A percentile compares a stretch with the other conserved stretches of the same genome.
phyloP scores from a whole-genome alignment of 345 rosid species.

The Gossypium stocksii region DNA sequence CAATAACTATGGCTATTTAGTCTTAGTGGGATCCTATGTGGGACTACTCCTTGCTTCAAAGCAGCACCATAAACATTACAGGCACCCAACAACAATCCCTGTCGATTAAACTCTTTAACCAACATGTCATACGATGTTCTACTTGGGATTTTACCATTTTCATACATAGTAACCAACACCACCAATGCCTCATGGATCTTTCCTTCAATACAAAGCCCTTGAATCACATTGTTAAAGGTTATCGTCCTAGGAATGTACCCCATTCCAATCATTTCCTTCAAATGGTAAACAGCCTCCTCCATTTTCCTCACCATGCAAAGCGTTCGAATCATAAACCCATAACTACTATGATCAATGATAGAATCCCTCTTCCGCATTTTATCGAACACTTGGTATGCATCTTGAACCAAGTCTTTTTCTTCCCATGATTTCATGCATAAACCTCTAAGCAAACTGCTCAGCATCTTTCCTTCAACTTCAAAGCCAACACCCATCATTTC shows the following conservation, averaged over 20 bases:
- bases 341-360: conserved; percentile 20
- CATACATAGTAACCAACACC: conserved; percentile 35
- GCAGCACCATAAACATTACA: conserved; percentile 46
- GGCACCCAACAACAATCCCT: conserved; percentile 28
- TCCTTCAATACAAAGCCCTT: conserved; percentile 37
- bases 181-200: conserved; percentile 38
- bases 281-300: conserved; percentile 34
- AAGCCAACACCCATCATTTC: conserved; percentile 46
- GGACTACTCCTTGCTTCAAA: conserved; percentile 44
- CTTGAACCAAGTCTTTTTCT: conserved; percentile 31
- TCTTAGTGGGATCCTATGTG: conserved; percentile 28
- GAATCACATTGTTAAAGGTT: conserved; percentile 35
- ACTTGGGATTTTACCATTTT: conserved; percentile 29
- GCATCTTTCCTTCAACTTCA: conserved; percentile 36
- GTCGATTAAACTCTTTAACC: conserved; percentile 43
- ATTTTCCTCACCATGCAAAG: conserved; percentile 31
- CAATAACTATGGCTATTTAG: not conserved
- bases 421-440: conserved; percentile 37
- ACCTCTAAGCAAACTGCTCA: conserved; percentile 39
- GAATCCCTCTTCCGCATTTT: conserved; percentile 30
- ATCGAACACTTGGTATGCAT: conserved; percentile 41
- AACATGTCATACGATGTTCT: conserved; percentile 33
- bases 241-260: conserved; percentile 37
- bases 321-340: conserved; percentile 30
- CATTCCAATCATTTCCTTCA: conserved; percentile 27